phyloP scores from a whole-genome alignment of 2,329 filamentous ascomycete species.

The Aspergillus piperis region DNA sequence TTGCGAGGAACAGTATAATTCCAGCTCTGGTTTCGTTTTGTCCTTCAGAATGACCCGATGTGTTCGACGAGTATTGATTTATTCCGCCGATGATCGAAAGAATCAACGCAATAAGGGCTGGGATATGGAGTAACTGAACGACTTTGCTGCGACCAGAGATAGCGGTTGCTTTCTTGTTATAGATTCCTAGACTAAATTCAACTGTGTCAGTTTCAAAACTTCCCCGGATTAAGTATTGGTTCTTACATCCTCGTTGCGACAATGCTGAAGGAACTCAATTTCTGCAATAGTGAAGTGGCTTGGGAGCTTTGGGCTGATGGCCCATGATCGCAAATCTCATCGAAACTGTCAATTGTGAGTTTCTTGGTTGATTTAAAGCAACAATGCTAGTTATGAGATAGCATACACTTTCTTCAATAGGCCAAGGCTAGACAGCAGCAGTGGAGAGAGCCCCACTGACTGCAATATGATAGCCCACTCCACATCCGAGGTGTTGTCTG shows the following conservation, averaged over 20 bases:
- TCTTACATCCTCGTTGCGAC: not conserved
- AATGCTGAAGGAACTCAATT: not conserved
- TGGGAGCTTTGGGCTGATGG: not conserved
- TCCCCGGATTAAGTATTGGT: not conserved
- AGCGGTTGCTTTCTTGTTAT: slow-evolving; percentile 1
- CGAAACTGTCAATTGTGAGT: not conserved
- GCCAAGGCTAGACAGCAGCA: not conserved
- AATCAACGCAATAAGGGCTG: not conserved
- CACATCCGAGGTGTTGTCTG: not conserved
- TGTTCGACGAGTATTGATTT: not conserved
- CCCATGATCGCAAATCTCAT: not conserved
- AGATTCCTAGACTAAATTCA: not conserved
- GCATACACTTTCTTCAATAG: slow-evolving; percentile 4
- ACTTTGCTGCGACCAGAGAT: not conserved
- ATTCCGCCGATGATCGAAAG: slow-evolving; percentile 3
- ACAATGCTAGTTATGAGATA: too few species aligned
- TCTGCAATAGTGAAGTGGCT: not conserved
- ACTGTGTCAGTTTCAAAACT: too few species aligned
- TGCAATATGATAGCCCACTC: slow-evolving; percentile 4
- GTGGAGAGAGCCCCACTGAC: not conserved
- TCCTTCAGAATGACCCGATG: not conserved
- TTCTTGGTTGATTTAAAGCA: too few species aligned
- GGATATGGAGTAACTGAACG: not conserved
- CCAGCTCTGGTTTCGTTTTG: not conserved
- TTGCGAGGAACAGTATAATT: not conserved